Conservation (phyloP, 78 protist genomes). For the Speleostelium caveatum region DNA sequence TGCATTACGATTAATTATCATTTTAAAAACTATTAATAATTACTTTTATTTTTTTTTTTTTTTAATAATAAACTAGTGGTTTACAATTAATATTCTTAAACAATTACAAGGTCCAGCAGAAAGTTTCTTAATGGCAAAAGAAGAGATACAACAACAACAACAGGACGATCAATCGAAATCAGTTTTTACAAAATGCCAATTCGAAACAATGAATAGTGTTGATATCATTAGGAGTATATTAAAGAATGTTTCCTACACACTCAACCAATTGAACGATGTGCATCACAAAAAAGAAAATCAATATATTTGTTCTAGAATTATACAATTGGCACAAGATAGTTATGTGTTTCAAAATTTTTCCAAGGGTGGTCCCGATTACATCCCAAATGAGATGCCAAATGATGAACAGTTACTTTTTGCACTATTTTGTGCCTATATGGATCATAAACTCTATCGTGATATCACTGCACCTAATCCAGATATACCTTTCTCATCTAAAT, state of each 20-base stretch:
- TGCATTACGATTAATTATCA: not conserved
- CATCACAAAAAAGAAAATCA: constrained; percentile 42
- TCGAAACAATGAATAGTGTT: not conserved
- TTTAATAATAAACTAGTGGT: too few relatives aligned
- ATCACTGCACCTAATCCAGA: constrained; percentile 71
- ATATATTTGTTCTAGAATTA: constrained; percentile 40
- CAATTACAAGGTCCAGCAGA: constrained; percentile 39
- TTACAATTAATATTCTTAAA: constrained; percentile 22
- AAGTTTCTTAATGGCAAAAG: not conserved
- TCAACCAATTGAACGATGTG: constrained; percentile 47
- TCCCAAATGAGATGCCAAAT: constrained; percentile 36
- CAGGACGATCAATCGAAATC: constrained; percentile 3
- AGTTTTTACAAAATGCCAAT: not conserved
- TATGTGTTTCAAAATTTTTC: constrained; percentile 33
- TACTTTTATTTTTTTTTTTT: too few relatives aligned
- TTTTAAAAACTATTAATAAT: too few relatives aligned
- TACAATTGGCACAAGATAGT: constrained; percentile 33
- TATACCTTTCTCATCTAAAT: constrained; percentile 64
- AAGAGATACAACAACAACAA: constrained; percentile 11
- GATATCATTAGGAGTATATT: constrained; percentile 27
- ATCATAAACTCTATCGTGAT: constrained; percentile 36
- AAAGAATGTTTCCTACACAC: constrained; percentile 16
- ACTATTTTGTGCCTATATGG: constrained; percentile 62
- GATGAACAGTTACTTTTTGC: constrained; percentile 57
- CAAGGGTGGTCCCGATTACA: not conserved